Base-by-base conservation (phyloP, 495 filamentous ascomycete genomes). In the Aspergillus nanangensis region DNA sequence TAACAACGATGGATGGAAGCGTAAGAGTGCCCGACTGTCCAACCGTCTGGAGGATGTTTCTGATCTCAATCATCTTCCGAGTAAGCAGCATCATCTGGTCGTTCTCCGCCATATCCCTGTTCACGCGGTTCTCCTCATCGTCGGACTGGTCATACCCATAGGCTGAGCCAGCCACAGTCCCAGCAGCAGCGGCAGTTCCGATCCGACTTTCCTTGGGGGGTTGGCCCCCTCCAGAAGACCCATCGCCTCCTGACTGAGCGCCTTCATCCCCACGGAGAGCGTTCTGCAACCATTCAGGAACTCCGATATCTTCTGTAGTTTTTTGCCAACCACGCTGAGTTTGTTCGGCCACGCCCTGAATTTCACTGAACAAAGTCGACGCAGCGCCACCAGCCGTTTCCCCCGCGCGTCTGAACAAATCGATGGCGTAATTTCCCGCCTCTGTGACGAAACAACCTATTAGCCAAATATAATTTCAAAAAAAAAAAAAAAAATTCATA, bases 51-150 rank as follows among this genome's bases (percentile, higher is more conserved):
- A 99, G 72, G 32, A 99, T 89, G 51, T 84, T 90, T 50, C 94
- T 74, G 41, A 99, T 97, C 63, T 99, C 92, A 58, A 99, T 99
- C 93, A 99, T 99, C 66, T 95, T 95, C 69, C 91, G 91, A 0
- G 93, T 99, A 63, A 99, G 73, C 52, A 95, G 72, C 93, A 99
- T 99, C 92, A 99, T 99, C 65, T 99, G 93, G 57, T 99, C 93
- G 58, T 99, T 92, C 56, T 85, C 81, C 4, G 90, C 87, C 44
- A 71, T 69, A 53, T 87, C 76, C 38, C 77, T 76, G 31, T 78
- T 80, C 19, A 67, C 67, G 19, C 86, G 70, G 0, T 68, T 56
- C 54, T 95, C 90, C 22, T 87, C 77, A 20, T 95, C 90, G 8
- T 81, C 72, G 3, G 81, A 75, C 48, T 83, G 69, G 24, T 86